Evolutionary conservation across 495 filamentous ascomycete genomes (phyloP).

Genomic region (Xylaria intraflava): DNA sequence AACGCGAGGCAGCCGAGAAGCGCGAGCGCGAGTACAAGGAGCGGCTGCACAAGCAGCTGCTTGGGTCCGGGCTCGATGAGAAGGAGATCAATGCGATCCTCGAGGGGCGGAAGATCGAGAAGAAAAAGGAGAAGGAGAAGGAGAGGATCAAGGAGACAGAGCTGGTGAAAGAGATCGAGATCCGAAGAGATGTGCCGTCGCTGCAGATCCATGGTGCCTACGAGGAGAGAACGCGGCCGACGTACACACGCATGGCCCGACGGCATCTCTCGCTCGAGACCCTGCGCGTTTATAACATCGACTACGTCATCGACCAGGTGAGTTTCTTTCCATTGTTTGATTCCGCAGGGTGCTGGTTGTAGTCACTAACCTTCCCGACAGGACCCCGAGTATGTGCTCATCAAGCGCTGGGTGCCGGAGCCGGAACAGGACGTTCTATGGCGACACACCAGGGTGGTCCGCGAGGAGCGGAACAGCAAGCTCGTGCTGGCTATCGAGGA

Average conservation of each 20-base stretch:
- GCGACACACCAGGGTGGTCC: constrained; percentile 58
- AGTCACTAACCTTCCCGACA: constrained; percentile 27
- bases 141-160: constrained; percentile 17
- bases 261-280: constrained; percentile 52
- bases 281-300: constrained; percentile 41
- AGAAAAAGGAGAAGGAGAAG: constrained; percentile 27
- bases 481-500: constrained; percentile 42
- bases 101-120: constrained; percentile 44
- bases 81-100: constrained; percentile 47
- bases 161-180: constrained; percentile 10
- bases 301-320: constrained; percentile 48
- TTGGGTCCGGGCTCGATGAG: constrained; percentile 45
- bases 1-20: constrained; percentile 40
- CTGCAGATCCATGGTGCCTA: constrained; percentile 6
- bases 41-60: constrained; percentile 44
- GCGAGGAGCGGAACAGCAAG: constrained; percentile 39
- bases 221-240: constrained; percentile 30
- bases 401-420: constrained; percentile 69
- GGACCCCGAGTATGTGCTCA: constrained; percentile 66
- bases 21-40: constrained; percentile 46
- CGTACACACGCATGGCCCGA: constrained; percentile 52
- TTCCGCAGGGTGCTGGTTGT: too few species aligned
- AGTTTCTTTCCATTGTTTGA: too few species aligned
- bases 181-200: neutral
- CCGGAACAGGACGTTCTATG: constrained; percentile 67